phyloP scores from a whole-genome alignment of 2,329 filamentous ascomycete species.

The Colletotrichum scovillei region DNA sequence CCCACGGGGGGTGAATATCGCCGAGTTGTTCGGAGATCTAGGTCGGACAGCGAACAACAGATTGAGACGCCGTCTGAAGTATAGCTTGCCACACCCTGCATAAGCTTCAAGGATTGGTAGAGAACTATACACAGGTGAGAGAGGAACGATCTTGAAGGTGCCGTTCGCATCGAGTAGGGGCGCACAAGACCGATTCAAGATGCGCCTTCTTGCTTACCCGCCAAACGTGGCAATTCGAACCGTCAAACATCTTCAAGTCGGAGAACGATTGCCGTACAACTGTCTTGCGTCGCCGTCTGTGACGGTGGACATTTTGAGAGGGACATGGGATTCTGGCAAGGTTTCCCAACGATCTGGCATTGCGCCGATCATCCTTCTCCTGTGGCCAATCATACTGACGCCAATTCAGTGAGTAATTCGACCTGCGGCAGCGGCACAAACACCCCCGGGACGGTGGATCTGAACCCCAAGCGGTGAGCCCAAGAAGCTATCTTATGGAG shows the following conservation, averaged over 20 bases:
- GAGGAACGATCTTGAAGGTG: background rate
- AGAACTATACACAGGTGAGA: background rate
- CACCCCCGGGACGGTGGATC: constrained; percentile 7
- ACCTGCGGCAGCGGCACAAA: constrained; percentile 3
- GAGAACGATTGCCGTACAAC: background rate
- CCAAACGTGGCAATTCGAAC: background rate
- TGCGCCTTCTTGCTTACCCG: background rate
- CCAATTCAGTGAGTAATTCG: constrained; percentile 27
- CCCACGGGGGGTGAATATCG: background rate
- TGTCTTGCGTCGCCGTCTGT: background rate
- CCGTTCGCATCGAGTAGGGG: background rate
- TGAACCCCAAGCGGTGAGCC: constrained; percentile 31
- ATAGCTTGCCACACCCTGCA: constrained; percentile 8
- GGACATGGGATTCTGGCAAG: background rate
- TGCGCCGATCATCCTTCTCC: constrained; percentile 18
- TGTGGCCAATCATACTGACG: constrained; percentile 19
- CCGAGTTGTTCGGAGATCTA: constrained; percentile 6
- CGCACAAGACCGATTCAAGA: background rate
- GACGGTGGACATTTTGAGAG: background rate
- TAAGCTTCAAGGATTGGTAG: background rate
- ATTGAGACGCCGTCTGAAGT: constrained; percentile 30
- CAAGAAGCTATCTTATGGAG: background rate
- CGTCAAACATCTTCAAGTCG: constrained; percentile 1
- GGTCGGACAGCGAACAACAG: background rate
- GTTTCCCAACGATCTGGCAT: constrained; percentile 35